Base-by-base conservation (phyloP, 345 rosid species). In the Eucalyptus cladocalyx region DNA sequence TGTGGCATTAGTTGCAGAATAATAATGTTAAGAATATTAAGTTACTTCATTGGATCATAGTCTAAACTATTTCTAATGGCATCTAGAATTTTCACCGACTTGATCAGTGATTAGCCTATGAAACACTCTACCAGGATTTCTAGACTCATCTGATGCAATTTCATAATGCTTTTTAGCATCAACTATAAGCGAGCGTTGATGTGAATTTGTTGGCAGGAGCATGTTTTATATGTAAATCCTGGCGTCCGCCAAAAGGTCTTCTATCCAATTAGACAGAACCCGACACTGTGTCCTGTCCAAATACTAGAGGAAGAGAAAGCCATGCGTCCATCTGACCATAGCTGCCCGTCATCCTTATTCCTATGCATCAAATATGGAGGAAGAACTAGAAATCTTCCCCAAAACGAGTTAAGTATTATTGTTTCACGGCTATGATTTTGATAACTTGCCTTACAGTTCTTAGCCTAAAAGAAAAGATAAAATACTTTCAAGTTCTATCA, bases 301-400 rank as follows among this genome's bases (percentile, higher is more conserved):
- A 93, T 93, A 90, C 95, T 95, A 16, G 93, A 95, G 88, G 96
- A 95, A 89, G 96, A 95, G 89, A 94, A 89, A 92, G 89, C 90
- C 80, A 94, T 95, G 96, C 96, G 96, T 26, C 94, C 95, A 26
- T 89, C 92, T 9, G 95, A 93, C 91, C 87, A 92, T 60, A 88
- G 92, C 91, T 95, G 94, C 89, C 96, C 96, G 7, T 94, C 95
- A 43, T 91, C 91, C 90, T 87, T 95, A 40, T 95, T 95, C 91
- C 91, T 95, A 87, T 94, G 96, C 92, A 94, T 95, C 18, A 95
- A 95, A 91, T 95, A 95, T 54, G 96, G 96, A 69, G 96, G 96
- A 85, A 94, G 94, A 83, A 93, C 96, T 11, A 92, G 96, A 91
- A 95, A 95, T 88, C 94, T 93, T 87, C 96, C 96, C 34, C 95